Evolutionary conservation across 257 asterid species (phyloP), one percentile per base, ranked within the genome.

Genomic region (Jaltomata sinuosa): DNA sequence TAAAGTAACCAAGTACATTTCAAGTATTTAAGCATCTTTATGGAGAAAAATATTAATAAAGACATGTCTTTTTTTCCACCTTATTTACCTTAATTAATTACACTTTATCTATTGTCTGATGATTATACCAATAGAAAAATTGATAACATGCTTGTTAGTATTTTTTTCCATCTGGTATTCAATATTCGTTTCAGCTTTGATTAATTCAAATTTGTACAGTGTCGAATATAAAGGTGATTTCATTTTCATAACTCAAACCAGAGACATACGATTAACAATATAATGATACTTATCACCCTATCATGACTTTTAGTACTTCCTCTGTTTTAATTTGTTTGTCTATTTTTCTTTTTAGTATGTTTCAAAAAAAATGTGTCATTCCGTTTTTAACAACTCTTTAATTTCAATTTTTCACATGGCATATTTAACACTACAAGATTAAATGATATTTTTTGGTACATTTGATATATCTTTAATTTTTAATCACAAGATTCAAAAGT

Each of bases 1-100:
- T 85, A 85, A 85, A 85, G 71, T 79, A 65, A 71, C 78, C 76
- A 79, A 85, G 42, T 82, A 65, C 64, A 69, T 34, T 71, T 69
- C 67, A 83, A 64, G 12, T 18, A 52, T 62, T 82, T 83, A 68
- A 83, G 85, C 25, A 84, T 79, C 84, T 65, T 80, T 81, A 80
- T 50, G 81, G 62, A 36, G 84, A 85, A 82, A 50, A 85, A 85
- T 83, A 80, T 18, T 25, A 79, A 27, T 42, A 61, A 71, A 77
- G 11, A 4, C 18, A 29, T 29, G 42, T 77, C 62, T 18, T 16
- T 47, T 68, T n/a, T 77, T 2, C 38, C 0, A 15, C 36, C 0
- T 22, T 42, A 42, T 22, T 42, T 74, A 14, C 57, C n/a, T n/a
- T n/a, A n/a, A 2, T 67, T 62, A 62, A 31, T 27, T 62, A 2